These are phyloP conservation scores for Meyerozyma smithsonii DNA, from an alignment of 1,139 yeast genomes.

Conservation along the genomic window DNA sequence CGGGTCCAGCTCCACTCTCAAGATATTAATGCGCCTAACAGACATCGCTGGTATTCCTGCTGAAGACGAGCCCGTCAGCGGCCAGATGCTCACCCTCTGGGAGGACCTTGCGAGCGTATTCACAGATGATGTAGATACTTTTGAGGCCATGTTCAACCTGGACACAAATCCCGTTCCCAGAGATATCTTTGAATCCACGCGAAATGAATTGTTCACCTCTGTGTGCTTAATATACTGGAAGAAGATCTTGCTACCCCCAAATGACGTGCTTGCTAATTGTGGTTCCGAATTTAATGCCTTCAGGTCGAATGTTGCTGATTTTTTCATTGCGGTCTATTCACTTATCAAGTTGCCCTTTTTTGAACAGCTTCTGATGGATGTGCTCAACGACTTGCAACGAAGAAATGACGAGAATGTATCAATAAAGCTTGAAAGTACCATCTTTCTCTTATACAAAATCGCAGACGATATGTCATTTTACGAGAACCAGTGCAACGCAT, in stretches of 20 bases:
- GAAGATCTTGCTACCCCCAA: constrained; percentile 43
- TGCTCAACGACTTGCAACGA: constrained; percentile 20
- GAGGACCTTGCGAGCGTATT: constrained; percentile 63
- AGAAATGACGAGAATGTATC: constrained; percentile 18
- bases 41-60: constrained; percentile 58
- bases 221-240: constrained; percentile 59
- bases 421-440: constrained; percentile 53
- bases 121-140: constrained; percentile 47
- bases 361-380: constrained; percentile 42
- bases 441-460: constrained; percentile 56
- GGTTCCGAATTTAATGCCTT: constrained; percentile 56
- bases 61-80: constrained; percentile 64
- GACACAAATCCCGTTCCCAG: constrained; percentile 8
- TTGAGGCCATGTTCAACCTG: constrained; percentile 27
- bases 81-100: constrained; percentile 76
- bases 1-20: constrained; percentile 35
- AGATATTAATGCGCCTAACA: constrained; percentile 53
- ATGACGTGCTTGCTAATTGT: constrained; percentile 11
- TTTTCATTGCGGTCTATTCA: constrained; percentile 66
- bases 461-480: constrained; percentile 46
- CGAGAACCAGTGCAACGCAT: constrained; percentile 25
- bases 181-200: constrained; percentile 20
- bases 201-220: constrained; percentile 35
- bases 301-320: constrained; percentile 70
- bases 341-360: constrained; percentile 56